A percentile compares a stretch with the other conserved stretches of the same genome.
Evolutionary conservation across 805 yeast genomes (phyloP).

Genomic region (Candida multigemmis): DNA sequence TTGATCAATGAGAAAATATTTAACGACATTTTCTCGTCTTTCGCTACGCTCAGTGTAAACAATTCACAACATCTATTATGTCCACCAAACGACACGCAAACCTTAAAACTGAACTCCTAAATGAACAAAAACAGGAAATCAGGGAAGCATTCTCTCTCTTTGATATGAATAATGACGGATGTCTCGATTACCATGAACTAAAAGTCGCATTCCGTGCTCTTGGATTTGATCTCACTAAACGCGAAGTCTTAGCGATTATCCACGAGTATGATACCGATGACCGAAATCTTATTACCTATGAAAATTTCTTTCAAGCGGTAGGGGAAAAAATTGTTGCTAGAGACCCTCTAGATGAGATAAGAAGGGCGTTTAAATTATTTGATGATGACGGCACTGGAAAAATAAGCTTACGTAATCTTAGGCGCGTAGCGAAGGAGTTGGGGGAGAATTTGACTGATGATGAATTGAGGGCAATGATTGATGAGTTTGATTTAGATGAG

Average conservation of each 20-base stretch:
- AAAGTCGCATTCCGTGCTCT: slow-evolving; percentile 91
- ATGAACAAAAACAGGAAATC: slow-evolving; percentile 86
- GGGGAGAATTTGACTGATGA: slow-evolving; percentile 91
- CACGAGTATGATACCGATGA: slow-evolving; percentile 77
- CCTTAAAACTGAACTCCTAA: slow-evolving; percentile 57
- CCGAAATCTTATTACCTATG: slow-evolving; percentile 63
- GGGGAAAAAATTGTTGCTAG: slow-evolving; percentile 76
- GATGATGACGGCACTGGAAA: slow-evolving; percentile 86
- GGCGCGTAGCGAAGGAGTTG: slow-evolving; percentile 84
- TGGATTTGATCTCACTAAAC: slow-evolving; percentile 76
- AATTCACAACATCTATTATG: no score
- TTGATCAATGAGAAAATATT: no score
- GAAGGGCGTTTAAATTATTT: slow-evolving; percentile 80
- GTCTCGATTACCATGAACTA: slow-evolving; percentile 83
- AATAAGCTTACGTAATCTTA: slow-evolving; percentile 70
- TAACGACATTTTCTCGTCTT: no score
- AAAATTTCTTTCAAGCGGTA: slow-evolving; percentile 73
- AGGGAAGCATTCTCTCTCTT: slow-evolving; percentile 86
- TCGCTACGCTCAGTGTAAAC: no score
- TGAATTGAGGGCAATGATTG: slow-evolving; percentile 93
- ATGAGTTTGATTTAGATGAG: slow-evolving; percentile 91
- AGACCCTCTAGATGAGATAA: slow-evolving; percentile 89
- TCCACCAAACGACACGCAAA: slow-evolving; percentile 25
- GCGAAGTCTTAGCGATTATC: slow-evolving; percentile 67
- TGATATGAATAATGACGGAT: slow-evolving; percentile 89